A percentile compares a stretch with the other conserved stretches of the same genome.
phyloP scores from a whole-genome alignment of 1,284 basidiomycete species.

The Pterulicium gracile region DNA sequence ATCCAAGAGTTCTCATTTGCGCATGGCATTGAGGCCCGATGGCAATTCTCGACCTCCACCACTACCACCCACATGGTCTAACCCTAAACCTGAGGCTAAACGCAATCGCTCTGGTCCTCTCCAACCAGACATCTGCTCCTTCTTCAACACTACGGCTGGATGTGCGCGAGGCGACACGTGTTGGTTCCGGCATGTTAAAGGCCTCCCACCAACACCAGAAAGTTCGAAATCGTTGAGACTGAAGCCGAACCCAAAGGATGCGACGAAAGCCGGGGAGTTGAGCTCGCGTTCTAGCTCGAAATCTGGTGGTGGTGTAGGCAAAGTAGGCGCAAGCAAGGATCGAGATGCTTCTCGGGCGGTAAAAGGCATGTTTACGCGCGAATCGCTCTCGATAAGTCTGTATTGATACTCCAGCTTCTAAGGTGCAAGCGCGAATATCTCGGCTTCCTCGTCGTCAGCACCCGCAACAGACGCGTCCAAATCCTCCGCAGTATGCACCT shows the following conservation, averaged over 20 bases:
- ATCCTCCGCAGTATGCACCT: background rate
- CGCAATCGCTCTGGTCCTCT: background rate
- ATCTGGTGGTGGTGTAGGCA: background rate
- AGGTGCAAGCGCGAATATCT: no score
- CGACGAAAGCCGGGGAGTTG: background rate
- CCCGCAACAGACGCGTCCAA: no score
- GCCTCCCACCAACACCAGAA: background rate
- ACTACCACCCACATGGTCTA: background rate
- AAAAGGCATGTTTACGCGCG: background rate
- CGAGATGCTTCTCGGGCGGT: background rate
- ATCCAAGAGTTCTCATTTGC: no score
- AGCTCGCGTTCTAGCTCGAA: background rate
- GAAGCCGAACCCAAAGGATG: background rate
- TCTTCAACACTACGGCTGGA: background rate
- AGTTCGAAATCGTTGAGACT: background rate
- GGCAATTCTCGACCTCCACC: background rate
- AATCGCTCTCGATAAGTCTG: background rate
- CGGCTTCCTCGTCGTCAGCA: no score
- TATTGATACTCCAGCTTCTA: background rate
- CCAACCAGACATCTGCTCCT: background rate
- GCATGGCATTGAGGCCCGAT: no score
- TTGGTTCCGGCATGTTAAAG: background rate
- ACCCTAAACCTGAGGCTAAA: background rate
- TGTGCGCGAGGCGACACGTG: background rate
- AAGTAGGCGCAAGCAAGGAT: background rate